Base-by-base conservation (phyloP, 2,329 filamentous ascomycete species). In the Arachnomyces sp. region DNA sequence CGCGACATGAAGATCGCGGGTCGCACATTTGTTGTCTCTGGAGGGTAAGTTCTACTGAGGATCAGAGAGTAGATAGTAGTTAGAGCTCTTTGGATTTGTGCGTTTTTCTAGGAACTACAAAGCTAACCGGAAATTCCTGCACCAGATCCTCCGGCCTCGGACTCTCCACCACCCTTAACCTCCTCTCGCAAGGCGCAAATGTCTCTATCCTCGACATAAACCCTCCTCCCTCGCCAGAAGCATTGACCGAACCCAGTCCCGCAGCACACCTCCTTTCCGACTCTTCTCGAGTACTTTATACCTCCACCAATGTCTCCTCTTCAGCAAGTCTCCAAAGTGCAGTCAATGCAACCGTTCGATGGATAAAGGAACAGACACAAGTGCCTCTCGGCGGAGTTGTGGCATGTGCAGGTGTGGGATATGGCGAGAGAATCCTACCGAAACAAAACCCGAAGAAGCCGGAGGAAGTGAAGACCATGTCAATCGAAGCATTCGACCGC, bases 401-500 rank as follows among this genome's bases (percentile, higher is more conserved):
- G 39, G 45, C 44, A 34, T 49, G 45, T 16, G 49, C 49, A 5
- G 49, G 49, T 11, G 48, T 53, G n/a, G 49, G 48, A 3, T 48
- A 46, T 3, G 48, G 48, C 18, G 49, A 46, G 11, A 41, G 50
- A 8, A 39, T 43, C 4, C 43, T 50, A 7, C 49, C 49, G 11
- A 45, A 31, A 28, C 51, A 52, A 16, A 34, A 42, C 32, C 31
- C 11, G 40, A 38, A 12, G 18, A 18, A 31, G 9, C 18, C 17
- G n/a, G 14, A n/a, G 6, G 28, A 12, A 12, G 30, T 40, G 13
- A 38, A 38, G 34, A 62, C 63, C 37, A 64, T 71, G 48, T 79
- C 79, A 38, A 73, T 70, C 2, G 66, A 74, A 25, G 74, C 73
- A 6, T 81, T 80, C 47, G 67, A 77, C 43, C 58, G 60, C 11